These are phyloP conservation scores for Trypanosoma conorhini DNA, from an alignment of 208 protist genomes.

Conservation along the genomic window DNA sequence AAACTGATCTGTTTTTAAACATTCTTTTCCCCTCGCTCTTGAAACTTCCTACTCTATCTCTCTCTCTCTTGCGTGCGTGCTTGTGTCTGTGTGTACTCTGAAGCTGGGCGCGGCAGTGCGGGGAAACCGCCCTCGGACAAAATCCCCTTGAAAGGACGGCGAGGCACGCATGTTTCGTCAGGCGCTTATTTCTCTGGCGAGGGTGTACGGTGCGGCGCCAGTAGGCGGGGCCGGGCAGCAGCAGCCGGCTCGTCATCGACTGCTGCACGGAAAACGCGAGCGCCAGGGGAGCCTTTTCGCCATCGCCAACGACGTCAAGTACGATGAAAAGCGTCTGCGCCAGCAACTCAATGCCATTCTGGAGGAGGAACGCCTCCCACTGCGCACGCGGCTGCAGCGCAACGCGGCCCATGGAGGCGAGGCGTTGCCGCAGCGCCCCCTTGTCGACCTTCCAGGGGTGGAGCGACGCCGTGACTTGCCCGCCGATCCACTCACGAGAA, in stretches of 20 bases:
- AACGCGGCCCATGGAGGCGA: slow-evolving; percentile 6
- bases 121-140: neutral
- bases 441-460: slow-evolving; percentile 85
- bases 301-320: slow-evolving; percentile 61
- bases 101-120: neutral
- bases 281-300: slow-evolving; percentile 79
- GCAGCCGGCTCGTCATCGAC: slow-evolving; percentile 28
- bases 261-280: slow-evolving; percentile 49
- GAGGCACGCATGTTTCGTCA: slow-evolving; percentile 21
- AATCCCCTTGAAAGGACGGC: neutral
- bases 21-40: neutral
- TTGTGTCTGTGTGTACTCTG: neutral
- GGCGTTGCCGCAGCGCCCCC: slow-evolving; percentile 43
- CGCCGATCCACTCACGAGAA: slow-evolving; percentile 87
- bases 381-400: slow-evolving; percentile 27
- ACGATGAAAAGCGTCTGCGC: slow-evolving; percentile 67
- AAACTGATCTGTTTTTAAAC: neutral
- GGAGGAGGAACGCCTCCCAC: slow-evolving; percentile 62
- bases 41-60: no score
- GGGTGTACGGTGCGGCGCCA: slow-evolving; percentile 63
- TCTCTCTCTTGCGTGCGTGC: neutral
- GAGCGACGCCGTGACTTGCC: slow-evolving; percentile 82
- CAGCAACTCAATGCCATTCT: slow-evolving; percentile 82
- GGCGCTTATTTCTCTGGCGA: slow-evolving; percentile 33
- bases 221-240: slow-evolving; percentile 13